Base-by-base conservation (phyloP, 2,329 filamentous ascomycete genomes). In the Phyllosticta paracitricarpa region DNA sequence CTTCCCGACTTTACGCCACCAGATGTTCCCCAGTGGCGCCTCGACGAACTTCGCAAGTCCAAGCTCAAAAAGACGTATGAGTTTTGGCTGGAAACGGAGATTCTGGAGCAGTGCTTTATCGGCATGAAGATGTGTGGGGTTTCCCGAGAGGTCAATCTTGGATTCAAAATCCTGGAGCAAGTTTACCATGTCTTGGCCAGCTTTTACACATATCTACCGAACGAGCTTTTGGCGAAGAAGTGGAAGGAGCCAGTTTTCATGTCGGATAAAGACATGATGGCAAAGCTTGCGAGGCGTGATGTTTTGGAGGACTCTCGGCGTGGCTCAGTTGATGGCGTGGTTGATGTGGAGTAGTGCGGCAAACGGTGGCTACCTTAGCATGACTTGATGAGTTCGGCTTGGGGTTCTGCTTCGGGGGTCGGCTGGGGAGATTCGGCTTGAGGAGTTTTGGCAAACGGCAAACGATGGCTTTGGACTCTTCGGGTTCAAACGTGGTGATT, bases 81-180 rank as follows among this genome's bases (percentile, higher is more conserved):
- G 12, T 86, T 95, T 65, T 84, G 88, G 68, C 69, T 96, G 3
- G 91, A 96, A 63, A 81, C 84, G 26, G 72, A 79, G 4, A 71
- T 84, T 2, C 73, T 88, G 19, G 63, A 77, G 28, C 76, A 82
- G 61, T 83, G 88, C 68, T 81, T 82, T 62, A 72, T 80, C 0
- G 89, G 90, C 0, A 73, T 80, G 73, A 80, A 77, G 69, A 68
- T 80, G 56, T 68, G 75, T 40, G 76, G 69, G 9, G 10, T 33
- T 22, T 19, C 58, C 19, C 54, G 53, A 30, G 28, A 26, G 22
- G 48, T 54, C 17, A 58, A 26, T 25, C 14, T 59, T 25, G 58
- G 51, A n/a, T 12, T 63, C 17, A 24, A 51, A 7, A 40, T 26
- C 30, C 17, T 74, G 53, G 77, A 79, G 58, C 66, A 70, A 12